Evolutionary conservation across 2,329 filamentous ascomycete species (phyloP), one percentile per base, ranked within the genome.

Genomic region (Ophiosphaerella narmari): DNA sequence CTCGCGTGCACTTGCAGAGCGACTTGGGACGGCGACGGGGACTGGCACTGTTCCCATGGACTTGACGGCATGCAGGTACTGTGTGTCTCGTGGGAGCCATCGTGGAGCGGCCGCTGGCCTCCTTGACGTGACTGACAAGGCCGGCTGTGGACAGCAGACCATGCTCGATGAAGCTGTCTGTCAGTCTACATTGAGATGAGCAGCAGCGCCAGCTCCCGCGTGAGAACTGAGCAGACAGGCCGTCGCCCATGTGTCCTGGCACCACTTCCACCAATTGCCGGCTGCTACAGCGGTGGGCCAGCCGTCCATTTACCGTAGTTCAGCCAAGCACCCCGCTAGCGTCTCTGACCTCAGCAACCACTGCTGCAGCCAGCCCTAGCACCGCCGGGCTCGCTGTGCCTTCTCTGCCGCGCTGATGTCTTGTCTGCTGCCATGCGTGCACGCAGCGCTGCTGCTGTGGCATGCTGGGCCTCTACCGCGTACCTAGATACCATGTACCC

Each of bases 301-400:
- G 18, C 18, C 18, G 18, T 21, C 18, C 18, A 24, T 26, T 41
- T n/a, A 16, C 16, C 33, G 32, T 18, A 12, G 18, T 21, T 8
- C 32, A 43, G 32, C 41, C 41, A 43, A 43, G 36, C 41, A 43
- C 41, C 5, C 8, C 31, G 14, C 18, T 43, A 36, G 41, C 41
- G 41, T 11, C 31, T 36, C 41, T 43, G 32, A 43, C 14, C 29
- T 43, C 41, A 43, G 41, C 41, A 43, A 24, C 11, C 13, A 24
- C 16, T 24, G 6, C 29, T n/a, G 31, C 39, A 16, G 26, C 3
- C 14, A n/a, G 7, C 26, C 13, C 26, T 32, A 13, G 18, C 18
- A 42, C 39, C 24, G 32, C 32, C 24, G 29, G 24, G 21, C 39
- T 5, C 18, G 39, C 7, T 9, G 7, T 29, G 26, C 26, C 26